A percentile compares a stretch with the other conserved stretches of the same genome.
phyloP scores from a whole-genome alignment of 1,284 basidiomycete genomes.

The Cutaneotrichosporon sp. region DNA sequence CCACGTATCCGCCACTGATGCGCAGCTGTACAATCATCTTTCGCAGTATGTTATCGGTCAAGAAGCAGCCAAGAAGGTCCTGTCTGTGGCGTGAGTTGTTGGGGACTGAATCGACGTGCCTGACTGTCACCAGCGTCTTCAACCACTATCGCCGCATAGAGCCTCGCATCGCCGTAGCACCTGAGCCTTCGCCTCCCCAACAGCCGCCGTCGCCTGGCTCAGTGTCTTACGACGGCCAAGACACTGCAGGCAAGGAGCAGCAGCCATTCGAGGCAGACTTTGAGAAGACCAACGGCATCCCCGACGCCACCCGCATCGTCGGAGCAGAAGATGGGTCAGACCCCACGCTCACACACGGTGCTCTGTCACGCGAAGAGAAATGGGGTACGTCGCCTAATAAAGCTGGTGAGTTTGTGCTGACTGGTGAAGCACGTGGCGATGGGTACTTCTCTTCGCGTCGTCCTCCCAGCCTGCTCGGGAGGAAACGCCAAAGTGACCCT shows the following conservation, averaged over 20 bases:
- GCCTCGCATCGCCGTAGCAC: slow-evolving; percentile 49
- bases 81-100: slow-evolving; percentile 78
- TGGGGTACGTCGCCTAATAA: slow-evolving; percentile 28
- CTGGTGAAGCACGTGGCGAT: slow-evolving; percentile 28
- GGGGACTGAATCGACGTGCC: too few relatives aligned
- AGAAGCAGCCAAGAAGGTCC: slow-evolving; percentile 82
- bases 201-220: too few relatives aligned
- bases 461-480: slow-evolving; percentile 46
- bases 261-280: slow-evolving; percentile 22
- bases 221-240: slow-evolving; percentile 8
- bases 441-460: slow-evolving; percentile 49
- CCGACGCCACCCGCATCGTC: slow-evolving; percentile 27
- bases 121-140: slow-evolving; percentile 61
- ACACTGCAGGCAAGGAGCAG: slow-evolving; percentile 21
- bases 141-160: slow-evolving; percentile 77
- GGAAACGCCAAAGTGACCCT: slow-evolving; percentile 6
- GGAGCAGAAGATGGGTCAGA: slow-evolving; percentile 32
- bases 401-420: slow-evolving; percentile 40
- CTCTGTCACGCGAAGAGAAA: slow-evolving; percentile 33
- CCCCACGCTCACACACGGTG: slow-evolving; percentile 37
- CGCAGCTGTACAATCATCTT: slow-evolving; percentile 74
- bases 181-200: slow-evolving; percentile 48
- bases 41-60: slow-evolving; percentile 90
- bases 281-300: slow-evolving; percentile 23
- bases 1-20: too few relatives aligned